phyloP scores from a whole-genome alignment of 2,329 filamentous ascomycete genomes.

The Fusarium mangiferae region DNA sequence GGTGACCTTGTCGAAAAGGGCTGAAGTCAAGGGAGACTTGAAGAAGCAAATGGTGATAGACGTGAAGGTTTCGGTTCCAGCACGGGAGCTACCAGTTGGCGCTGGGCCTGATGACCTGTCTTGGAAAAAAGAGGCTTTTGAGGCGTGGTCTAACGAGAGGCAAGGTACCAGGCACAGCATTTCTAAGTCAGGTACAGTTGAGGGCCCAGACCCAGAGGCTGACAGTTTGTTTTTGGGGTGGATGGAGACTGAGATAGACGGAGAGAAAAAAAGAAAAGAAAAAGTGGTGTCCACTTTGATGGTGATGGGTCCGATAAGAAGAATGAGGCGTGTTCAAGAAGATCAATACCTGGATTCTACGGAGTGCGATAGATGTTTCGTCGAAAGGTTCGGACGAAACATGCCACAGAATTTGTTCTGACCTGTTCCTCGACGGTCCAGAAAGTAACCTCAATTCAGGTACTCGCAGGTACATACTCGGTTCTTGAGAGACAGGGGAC shows the following conservation, averaged over 20 bases:
- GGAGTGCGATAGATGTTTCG: conserved; percentile 6
- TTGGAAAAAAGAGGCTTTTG: conserved; percentile 23
- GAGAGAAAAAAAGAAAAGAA: background rate
- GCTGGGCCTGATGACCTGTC: conserved; percentile 20
- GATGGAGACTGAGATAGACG: background rate
- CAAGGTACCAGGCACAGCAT: conserved; percentile 34
- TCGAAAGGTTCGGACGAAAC: conserved; percentile 13
- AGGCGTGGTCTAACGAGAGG: conserved; percentile 4
- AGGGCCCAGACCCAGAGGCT: conserved; percentile 20
- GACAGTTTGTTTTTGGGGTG: background rate
- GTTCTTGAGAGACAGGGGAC: conserved; percentile 26
- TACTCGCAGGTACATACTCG: conserved; percentile 29
- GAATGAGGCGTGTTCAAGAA: background rate
- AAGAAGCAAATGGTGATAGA: background rate
- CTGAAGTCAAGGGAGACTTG: conserved; percentile 15
- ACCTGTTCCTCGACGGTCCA: background rate
- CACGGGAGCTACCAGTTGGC: conserved; percentile 31
- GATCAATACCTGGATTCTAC: background rate
- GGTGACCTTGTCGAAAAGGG: conserved; percentile 9
- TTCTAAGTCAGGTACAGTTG: conserved; percentile 13
- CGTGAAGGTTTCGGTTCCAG: conserved; percentile 8
- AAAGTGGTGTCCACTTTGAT: conserved; percentile 18
- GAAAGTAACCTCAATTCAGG: conserved; percentile 8
- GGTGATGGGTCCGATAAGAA: background rate
- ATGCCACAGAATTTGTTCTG: background rate